Evolutionary conservation across 2,329 filamentous ascomycete species (phyloP), one percentile per base, ranked within the genome.

Genomic region (Pseudogymnoascus sp.): DNA sequence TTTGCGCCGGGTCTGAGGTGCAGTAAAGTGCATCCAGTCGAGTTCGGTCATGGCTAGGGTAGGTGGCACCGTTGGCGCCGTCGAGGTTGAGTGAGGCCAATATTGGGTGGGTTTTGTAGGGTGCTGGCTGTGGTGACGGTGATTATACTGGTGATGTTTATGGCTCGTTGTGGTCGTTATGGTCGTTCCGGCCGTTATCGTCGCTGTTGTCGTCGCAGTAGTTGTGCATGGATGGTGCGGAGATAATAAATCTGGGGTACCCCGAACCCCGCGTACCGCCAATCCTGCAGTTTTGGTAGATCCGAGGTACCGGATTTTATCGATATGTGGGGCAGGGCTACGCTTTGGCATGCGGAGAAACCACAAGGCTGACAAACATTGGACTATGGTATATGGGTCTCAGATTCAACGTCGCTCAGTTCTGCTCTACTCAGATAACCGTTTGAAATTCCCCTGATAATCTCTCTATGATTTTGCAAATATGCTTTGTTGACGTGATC

Each of bases 21-120:
- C 47, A 57, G 47, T 57, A 34, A 74, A 75, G 62, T 71, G 71
- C 63, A 75, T 69, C 74, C 74, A 75, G n/a, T 73, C 72, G 12
- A 57, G 47, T 31, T 57, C 47, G 10, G 47, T 34, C 47, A 57
- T 57, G 18, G 5, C 29, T 57, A 10, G 11, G 16, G 14, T 10
- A 16, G n/a, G 11, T 5, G 26, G 14, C 47, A 31, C 14, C 14
- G 26, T 11, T 31, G 29, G 29, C 29, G 8, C 29, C 29, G 29
- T 31, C 8, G 26, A 16, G 26, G n/a, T 31, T 31, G 8, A 16
- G 47, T 31, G 8, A 21, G 23, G 47, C 47, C 10, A 31, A 11
- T n/a, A 31, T 54, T 16, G 7, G 8, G 26, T 10, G 23, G 8
- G 5, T 16, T n/a, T 31, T 31, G 14, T 10, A 4, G 14, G 26